Conservation (phyloP, 495 filamentous ascomycete genomes). For the Hyaloscypha variabilis region DNA sequence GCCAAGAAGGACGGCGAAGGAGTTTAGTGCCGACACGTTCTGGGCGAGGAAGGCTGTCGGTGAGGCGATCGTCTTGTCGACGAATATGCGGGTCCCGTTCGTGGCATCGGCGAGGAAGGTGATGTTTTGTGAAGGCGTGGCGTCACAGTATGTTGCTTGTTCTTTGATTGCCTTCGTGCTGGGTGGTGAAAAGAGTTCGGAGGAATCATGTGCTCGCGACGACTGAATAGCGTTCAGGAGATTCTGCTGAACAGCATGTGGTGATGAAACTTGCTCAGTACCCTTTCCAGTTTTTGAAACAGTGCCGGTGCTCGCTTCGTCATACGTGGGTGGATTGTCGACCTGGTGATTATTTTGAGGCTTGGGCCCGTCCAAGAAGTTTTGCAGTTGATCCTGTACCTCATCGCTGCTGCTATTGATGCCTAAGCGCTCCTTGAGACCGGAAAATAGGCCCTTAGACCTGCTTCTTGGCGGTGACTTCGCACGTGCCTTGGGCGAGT, state of each 20-base stretch:
- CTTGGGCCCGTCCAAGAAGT: constrained; percentile 36
- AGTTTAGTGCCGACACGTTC: constrained; percentile 64
- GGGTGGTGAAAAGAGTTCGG: constrained; percentile 68
- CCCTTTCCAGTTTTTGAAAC: constrained; percentile 14
- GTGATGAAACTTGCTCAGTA: constrained; percentile 51
- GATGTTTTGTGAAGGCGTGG: constrained; percentile 78
- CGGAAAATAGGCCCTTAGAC: constrained; percentile 61
- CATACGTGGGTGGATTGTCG: constrained; percentile 25
- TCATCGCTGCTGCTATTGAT: constrained; percentile 51
- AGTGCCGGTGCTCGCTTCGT: constrained; percentile 21
- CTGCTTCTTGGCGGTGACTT: constrained; percentile 29
- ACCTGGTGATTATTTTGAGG: constrained; percentile 13
- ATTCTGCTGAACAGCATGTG: constrained; percentile 59
- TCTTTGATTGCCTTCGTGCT: constrained; percentile 74
- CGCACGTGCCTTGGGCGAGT: constrained; percentile 31
- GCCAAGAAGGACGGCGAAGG: constrained; percentile 70
- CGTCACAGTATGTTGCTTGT: constrained; percentile 86
- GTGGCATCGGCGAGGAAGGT: constrained; percentile 70
- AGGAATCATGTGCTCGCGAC: constrained; percentile 77
- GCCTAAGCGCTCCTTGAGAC: constrained; percentile 64
- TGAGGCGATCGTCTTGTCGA: constrained; percentile 45
- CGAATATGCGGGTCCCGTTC: constrained; percentile 72
- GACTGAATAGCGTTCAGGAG: constrained; percentile 81
- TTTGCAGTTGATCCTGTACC: constrained; percentile 42
- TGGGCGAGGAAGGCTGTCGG: constrained; percentile 60